A percentile compares a stretch with the other conserved stretches of the same genome.
phyloP scores from a whole-genome alignment of 2,329 filamentous ascomycete genomes.

The Trichoderma sp. region DNA sequence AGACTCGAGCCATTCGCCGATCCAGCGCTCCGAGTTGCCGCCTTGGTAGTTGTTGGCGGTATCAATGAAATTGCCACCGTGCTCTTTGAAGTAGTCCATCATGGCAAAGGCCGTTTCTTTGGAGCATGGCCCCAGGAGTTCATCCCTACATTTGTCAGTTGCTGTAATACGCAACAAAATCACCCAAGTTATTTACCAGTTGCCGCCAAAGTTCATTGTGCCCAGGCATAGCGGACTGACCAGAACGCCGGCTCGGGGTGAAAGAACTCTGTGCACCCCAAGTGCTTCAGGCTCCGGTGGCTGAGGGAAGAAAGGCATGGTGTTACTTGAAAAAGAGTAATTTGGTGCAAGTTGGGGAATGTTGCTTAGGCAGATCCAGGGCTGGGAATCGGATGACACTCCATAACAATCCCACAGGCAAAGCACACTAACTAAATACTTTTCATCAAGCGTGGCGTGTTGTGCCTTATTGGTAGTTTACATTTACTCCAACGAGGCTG shows the following conservation, averaged over 20 bases:
- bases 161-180: neutral
- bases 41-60: constrained; percentile 69
- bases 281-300: constrained; percentile 1
- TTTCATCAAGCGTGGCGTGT: no score
- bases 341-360: no score
- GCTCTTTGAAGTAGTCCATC: constrained; percentile 12
- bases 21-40: constrained; percentile 62
- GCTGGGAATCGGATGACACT: no score
- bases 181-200: constrained; percentile 42
- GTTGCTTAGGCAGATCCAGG: no score
- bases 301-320: constrained; percentile 4
- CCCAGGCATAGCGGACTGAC: constrained; percentile 68
- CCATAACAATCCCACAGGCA: no score
- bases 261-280: constrained; percentile 57
- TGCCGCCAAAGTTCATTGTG: constrained; percentile 65
- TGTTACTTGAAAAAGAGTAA: neutral
- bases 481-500: no score
- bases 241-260: constrained; percentile 63
- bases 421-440: no score
- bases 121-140: constrained; percentile 53
- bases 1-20: constrained; percentile 70
- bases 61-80: constrained; percentile 71
- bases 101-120: neutral
- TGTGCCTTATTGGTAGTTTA: no score
- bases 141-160: constrained; percentile 42